Base-by-base conservation (phyloP, 192 early-diverging fungal genomes). In the Polychytrium aggregatum region DNA sequence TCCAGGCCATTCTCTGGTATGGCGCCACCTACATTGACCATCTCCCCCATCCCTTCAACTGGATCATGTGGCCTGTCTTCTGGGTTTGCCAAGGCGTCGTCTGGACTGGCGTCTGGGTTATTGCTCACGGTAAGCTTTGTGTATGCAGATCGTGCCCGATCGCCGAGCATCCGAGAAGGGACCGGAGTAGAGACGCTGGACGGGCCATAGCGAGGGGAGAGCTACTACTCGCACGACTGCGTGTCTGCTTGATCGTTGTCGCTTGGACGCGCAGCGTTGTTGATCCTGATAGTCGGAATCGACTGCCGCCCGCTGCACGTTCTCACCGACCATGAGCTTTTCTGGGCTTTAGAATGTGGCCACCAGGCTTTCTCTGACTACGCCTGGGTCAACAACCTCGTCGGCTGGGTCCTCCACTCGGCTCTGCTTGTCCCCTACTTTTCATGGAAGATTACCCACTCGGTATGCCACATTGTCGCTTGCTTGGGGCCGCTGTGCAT, bases 401-500 rank as follows among this genome's bases (percentile, higher is more conserved):
- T 86, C 34, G 89, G 89, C 0, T 86, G 64, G 64, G 59, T 92
- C 27, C 64, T 92, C 49, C 89, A 92, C 71, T 74, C 84, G 33
- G 62, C 74, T 30, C 66, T 88, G 24, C 65, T 92, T 41, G 89
- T 92, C 26, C 89, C 89, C 29, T 92, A 78, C 71, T 53, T 47
- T 35, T 30, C 42, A 16, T 58, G 56, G 56, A 58, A 58, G 45
- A 45, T 45, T 28, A 58, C 56, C 34, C 56, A 58, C 42, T 43
- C 56, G 4, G 51, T 53, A 50, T 5, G 31, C 9, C n/a, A n/a
- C n/a, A n/a, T n/a, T n/a, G n/a, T n/a, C n/a, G n/a, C n/a, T 17
- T n/a, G n/a, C n/a, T n/a, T n/a, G n/a, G n/a, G n/a, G n/a, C n/a
- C n/a, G n/a, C n/a, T n/a, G n/a, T n/a, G n/a, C n/a, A n/a, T n/a